These are phyloP conservation scores for Styphnolobium japonicum DNA, from an alignment of 306 rosid genomes.

Conservation along the genomic window DNA sequence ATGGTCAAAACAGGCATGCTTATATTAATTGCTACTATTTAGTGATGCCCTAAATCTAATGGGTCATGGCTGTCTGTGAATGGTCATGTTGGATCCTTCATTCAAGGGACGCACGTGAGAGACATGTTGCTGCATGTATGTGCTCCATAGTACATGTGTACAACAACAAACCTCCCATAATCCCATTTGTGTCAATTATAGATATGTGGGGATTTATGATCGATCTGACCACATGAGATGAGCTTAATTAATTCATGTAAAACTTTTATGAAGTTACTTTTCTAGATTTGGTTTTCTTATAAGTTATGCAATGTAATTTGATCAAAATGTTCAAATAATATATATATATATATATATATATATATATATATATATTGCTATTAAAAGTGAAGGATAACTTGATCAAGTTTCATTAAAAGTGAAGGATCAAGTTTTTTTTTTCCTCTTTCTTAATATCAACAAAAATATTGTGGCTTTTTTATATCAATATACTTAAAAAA, in stretches of 20 bases:
- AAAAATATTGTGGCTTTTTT: too few species aligned
- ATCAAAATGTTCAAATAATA: not conserved
- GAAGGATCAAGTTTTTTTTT: too few species aligned
- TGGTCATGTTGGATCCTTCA: not conserved
- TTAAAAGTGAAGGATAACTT: too few species aligned
- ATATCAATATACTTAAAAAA: too few species aligned
- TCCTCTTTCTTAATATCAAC: too few species aligned
- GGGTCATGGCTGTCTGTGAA: conserved; percentile 10
- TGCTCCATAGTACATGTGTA: not conserved
- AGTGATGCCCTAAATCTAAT: not conserved
- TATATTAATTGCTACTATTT: not conserved
- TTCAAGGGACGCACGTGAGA: conserved; percentile 25
- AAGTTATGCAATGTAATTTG: not conserved
- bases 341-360: too few species aligned
- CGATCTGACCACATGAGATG: not conserved
- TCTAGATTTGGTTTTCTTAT: not conserved
- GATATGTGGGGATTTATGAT: not conserved
- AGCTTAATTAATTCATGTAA: too few species aligned
- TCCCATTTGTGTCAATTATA: not conserved
- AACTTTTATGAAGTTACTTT: not conserved
- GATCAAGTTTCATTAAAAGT: too few species aligned
- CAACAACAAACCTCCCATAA: not conserved
- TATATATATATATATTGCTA: too few species aligned
- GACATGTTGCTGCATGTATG: not conserved
- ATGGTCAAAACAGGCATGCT: conserved; percentile 22